Conservation (phyloP, 257 asterid genomes). For the Cynanchum wilfordii region DNA sequence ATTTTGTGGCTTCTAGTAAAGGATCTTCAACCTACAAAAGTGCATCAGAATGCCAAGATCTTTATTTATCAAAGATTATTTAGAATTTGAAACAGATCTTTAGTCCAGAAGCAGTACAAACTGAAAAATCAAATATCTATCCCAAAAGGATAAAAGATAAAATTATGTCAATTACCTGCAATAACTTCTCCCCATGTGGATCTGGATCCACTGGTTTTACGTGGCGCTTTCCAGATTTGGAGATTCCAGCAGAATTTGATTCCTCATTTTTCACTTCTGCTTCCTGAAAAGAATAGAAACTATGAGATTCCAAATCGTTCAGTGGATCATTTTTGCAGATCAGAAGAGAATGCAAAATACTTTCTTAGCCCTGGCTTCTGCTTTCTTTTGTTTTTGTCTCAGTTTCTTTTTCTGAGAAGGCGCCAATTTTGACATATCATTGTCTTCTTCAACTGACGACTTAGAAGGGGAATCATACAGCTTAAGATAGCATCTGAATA, state of each 20-base stretch:
- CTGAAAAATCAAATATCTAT: background rate
- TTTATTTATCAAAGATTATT: background rate
- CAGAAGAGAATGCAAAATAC: constrained; percentile 31
- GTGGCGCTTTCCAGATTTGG: constrained; percentile 79
- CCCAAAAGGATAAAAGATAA: background rate
- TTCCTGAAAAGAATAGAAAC: constrained; percentile 50
- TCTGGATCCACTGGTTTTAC: constrained; percentile 83
- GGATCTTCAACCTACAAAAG: constrained; percentile 85
- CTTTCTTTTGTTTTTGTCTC: constrained; percentile 91
- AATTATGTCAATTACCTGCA: constrained; percentile 45
- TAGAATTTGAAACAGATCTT: constrained; percentile 3
- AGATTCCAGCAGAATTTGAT: constrained; percentile 47
- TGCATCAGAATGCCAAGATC: constrained; percentile 10
- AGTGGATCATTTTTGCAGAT: background rate
- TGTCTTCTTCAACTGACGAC: constrained; percentile 79
- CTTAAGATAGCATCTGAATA: constrained; percentile 85
- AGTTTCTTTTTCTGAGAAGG: constrained; percentile 92
- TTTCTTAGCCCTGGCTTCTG: constrained; percentile 96
- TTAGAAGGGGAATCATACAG: constrained; percentile 84
- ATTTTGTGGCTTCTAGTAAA: constrained; percentile 82
- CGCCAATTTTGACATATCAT: constrained; percentile 72
- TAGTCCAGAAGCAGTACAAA: background rate
- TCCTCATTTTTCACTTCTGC: constrained; percentile 84
- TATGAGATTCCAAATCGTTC: constrained; percentile 7
- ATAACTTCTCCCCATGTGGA: constrained; percentile 84